Evolutionary conservation across 176 grass and related monocot species (phyloP).

Genomic region (Zoysia pacifica): DNA sequence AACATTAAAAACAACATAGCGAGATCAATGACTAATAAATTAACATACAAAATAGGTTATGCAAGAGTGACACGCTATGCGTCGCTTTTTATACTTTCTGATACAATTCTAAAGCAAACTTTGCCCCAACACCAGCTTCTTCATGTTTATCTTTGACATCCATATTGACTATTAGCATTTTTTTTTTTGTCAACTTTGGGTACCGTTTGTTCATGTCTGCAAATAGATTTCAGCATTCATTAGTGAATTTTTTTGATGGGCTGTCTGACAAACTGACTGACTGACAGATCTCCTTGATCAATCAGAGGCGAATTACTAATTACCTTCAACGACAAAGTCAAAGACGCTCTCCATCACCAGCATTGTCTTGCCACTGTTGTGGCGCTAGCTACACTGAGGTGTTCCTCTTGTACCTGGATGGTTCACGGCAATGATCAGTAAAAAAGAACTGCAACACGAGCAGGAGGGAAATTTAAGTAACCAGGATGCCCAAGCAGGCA

Average conservation of each 20-base stretch:
- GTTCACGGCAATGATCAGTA: conserved; percentile 14
- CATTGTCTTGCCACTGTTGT: conserved; percentile 89
- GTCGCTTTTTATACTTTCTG: conserved; percentile 60
- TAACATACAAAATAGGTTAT: conserved; percentile 16
- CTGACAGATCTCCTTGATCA: neutral
- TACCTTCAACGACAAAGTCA: conserved; percentile 85
- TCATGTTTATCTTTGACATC: conserved; percentile 99
- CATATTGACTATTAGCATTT: conserved; percentile 81
- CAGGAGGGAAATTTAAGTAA: neutral
- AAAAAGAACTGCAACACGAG: neutral
- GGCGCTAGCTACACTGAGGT: conserved; percentile 72
- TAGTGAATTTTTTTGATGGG: neutral
- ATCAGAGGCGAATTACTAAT: neutral
- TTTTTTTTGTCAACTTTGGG: conserved; percentile 58
- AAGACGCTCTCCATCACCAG: conserved; percentile 83
- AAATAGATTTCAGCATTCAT: neutral
- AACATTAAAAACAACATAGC: conserved; percentile 23
- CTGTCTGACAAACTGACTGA: neutral
- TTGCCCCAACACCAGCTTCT: conserved; percentile 90
- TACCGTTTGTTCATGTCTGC: conserved; percentile 92
- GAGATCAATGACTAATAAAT: conserved; percentile 6
- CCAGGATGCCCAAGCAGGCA: neutral
- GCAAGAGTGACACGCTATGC: neutral
- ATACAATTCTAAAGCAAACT: conserved; percentile 88
- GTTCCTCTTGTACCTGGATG: conserved; percentile 91